A percentile compares a stretch with the other conserved stretches of the same genome.
phyloP scores from a whole-genome alignment of 495 filamentous ascomycete species.

The Penicillium cinerascens region DNA sequence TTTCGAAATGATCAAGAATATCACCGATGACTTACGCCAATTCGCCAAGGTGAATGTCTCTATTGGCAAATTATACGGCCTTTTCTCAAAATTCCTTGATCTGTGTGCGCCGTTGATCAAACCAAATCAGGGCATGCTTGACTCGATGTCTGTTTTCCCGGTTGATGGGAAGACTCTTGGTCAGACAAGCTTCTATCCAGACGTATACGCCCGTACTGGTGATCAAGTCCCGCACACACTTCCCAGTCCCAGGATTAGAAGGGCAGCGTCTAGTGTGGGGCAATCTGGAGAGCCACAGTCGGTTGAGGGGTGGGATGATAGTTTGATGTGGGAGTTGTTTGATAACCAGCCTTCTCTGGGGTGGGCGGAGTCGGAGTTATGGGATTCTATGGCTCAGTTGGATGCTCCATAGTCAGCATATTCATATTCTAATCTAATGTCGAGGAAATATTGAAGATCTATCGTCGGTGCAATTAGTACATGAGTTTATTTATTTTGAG shows the following conservation, averaged over 20 bases:
- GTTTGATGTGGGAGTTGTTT: conserved; percentile 32
- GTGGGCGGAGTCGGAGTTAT: conserved; percentile 28
- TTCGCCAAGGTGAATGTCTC: conserved; percentile 23
- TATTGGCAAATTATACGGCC: conserved; percentile 25
- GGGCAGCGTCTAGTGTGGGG: neutral
- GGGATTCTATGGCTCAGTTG: conserved; percentile 20
- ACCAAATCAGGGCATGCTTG: neutral
- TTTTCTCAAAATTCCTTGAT: conserved; percentile 30
- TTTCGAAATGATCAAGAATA: conserved; percentile 27
- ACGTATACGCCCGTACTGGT: conserved; percentile 5
- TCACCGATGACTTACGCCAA: conserved; percentile 25
- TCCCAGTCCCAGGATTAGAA: conserved; percentile 2
- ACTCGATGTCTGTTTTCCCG: too few species aligned
- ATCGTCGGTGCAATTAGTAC: conserved; percentile 17
- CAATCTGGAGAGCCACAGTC: conserved; percentile 1
- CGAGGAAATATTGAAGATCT: neutral
- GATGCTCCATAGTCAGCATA: neutral
- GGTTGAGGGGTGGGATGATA: conserved; percentile 28
- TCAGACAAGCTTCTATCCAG: conserved; percentile 1
- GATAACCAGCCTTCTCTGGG: conserved; percentile 31
- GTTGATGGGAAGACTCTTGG: neutral
- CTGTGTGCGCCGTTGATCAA: conserved; percentile 24
- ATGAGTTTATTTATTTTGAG: conserved; percentile 22
- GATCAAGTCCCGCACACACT: neutral
- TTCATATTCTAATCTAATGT: neutral